phyloP scores from a whole-genome alignment of 371 early-diverging fungal genomes.

The Phascolomyces articulosus region DNA sequence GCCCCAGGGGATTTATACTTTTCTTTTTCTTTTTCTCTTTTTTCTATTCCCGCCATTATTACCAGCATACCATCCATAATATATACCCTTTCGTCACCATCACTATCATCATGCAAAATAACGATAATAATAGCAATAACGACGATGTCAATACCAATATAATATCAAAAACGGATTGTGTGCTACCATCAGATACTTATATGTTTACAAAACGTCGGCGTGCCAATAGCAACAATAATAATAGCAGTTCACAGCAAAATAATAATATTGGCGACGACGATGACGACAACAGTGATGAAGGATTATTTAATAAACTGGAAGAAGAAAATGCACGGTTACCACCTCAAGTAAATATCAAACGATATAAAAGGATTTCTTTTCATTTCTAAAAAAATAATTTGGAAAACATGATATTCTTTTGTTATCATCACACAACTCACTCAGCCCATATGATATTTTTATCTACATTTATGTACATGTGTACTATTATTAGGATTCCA shows the following conservation, averaged over 20 bases:
- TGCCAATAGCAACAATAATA: not conserved
- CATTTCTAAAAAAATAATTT: not conserved
- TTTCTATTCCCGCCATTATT: constrained; percentile 13
- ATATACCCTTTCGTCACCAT: not conserved
- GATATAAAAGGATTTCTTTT: not conserved
- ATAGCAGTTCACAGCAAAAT: not conserved
- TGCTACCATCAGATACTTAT: not conserved
- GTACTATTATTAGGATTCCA: constrained; percentile 45
- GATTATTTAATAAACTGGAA: constrained; percentile 22
- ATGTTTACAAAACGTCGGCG: not conserved
- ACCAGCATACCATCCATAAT: not conserved
- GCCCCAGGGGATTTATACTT: not conserved
- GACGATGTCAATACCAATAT: not conserved
- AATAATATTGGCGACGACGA: no score
- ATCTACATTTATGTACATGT: no score
- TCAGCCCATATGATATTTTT: not conserved
- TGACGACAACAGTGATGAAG: not conserved
- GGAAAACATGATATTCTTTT: not conserved
- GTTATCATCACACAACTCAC: not conserved
- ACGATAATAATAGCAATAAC: not conserved
- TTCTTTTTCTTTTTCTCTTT: constrained; percentile 7
- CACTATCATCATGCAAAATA: not conserved
- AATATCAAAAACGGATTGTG: not conserved
- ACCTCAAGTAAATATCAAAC: constrained; percentile 32
- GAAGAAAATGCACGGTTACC: constrained; percentile 43